phyloP scores from a whole-genome alignment of 345 rosid genomes.

The Acer yangbiense region DNA sequence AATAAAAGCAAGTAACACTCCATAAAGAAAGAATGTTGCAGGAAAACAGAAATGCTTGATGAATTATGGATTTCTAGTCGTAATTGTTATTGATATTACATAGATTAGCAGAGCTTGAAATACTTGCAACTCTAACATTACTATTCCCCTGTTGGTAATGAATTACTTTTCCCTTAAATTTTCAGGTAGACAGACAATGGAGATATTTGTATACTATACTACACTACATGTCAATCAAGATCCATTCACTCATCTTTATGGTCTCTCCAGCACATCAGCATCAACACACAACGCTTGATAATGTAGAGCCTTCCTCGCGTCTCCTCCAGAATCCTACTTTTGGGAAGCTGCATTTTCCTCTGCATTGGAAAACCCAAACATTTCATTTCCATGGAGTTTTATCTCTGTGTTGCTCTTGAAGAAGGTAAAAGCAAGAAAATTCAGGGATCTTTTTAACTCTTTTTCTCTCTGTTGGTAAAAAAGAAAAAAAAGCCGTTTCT shows the following conservation, averaged over 20 bases:
- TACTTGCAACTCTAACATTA: not conserved
- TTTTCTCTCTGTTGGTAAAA: not conserved
- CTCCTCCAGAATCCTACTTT: slow-evolving; percentile 28
- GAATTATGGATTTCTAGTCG: not conserved
- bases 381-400: slow-evolving; percentile 16
- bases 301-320: slow-evolving; percentile 41
- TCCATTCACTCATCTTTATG: slow-evolving; percentile 24
- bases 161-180: slow-evolving; percentile 5
- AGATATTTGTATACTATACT: too few species aligned
- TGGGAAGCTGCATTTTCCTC: slow-evolving; percentile 22
- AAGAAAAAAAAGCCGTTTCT: not conserved
- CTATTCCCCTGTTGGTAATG: not conserved
- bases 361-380: slow-evolving; percentile 8
- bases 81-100: slow-evolving; percentile 12
- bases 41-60: not conserved
- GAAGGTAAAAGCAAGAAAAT: slow-evolving; percentile 3
- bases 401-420: slow-evolving; percentile 4
- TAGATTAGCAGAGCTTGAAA: slow-evolving; percentile 8
- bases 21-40: not conserved
- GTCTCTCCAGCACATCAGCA: slow-evolving; percentile 46
- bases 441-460: not conserved
- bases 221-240: not conserved
- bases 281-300: slow-evolving; percentile 36
- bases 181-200: not conserved
- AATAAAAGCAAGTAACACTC: not conserved